A percentile compares a stretch with the other conserved stretches of the same genome.
Evolutionary conservation across 1,284 basidiomycete genomes (phyloP).

Genomic region (Vanrija pseudolonga): DNA sequence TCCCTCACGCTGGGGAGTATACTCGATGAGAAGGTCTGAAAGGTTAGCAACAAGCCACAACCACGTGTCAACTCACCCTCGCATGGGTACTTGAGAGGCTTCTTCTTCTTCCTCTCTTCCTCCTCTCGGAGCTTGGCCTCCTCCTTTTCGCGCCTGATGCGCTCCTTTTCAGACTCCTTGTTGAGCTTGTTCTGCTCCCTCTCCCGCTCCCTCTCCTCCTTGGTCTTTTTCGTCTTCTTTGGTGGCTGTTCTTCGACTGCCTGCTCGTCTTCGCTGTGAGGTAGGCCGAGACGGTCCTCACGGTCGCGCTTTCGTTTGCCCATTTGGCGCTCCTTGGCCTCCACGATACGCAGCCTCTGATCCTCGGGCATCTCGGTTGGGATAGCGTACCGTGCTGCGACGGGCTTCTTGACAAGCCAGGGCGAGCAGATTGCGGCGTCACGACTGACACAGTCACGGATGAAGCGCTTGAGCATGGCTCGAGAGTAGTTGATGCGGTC

Average conservation of each 20-base stretch:
- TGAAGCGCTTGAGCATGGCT: constrained; percentile 90
- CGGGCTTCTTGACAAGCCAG: constrained; percentile 84
- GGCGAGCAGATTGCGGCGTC: constrained; percentile 87
- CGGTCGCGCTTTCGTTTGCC: constrained; percentile 74
- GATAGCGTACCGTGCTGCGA: constrained; percentile 79
- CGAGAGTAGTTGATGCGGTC: constrained; percentile 94
- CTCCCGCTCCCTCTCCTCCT: constrained; percentile 26
- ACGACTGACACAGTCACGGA: constrained; percentile 87
- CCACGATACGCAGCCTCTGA: constrained; percentile 71
- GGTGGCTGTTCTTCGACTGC: constrained; percentile 55
- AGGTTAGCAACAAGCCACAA: constrained; percentile 17
- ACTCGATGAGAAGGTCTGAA: constrained; percentile 73
- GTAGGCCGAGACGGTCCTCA: constrained; percentile 54
- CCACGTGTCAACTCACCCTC: constrained; percentile 49
- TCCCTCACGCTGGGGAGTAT: constrained; percentile 64
- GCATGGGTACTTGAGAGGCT: constrained; percentile 67
- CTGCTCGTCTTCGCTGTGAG: constrained; percentile 54
- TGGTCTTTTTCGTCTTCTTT: constrained; percentile 74
- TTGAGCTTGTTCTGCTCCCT: constrained; percentile 51
- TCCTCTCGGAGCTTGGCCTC: constrained; percentile 62
- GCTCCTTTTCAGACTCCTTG: constrained; percentile 22
- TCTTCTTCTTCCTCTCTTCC: constrained; percentile 66
- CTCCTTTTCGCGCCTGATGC: constrained; percentile 42
- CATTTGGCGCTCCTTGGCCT: constrained; percentile 76
- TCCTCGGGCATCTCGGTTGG: constrained; percentile 79